phyloP scores from a whole-genome alignment of 2,329 filamentous ascomycete genomes.

The Claviceps sp. region DNA sequence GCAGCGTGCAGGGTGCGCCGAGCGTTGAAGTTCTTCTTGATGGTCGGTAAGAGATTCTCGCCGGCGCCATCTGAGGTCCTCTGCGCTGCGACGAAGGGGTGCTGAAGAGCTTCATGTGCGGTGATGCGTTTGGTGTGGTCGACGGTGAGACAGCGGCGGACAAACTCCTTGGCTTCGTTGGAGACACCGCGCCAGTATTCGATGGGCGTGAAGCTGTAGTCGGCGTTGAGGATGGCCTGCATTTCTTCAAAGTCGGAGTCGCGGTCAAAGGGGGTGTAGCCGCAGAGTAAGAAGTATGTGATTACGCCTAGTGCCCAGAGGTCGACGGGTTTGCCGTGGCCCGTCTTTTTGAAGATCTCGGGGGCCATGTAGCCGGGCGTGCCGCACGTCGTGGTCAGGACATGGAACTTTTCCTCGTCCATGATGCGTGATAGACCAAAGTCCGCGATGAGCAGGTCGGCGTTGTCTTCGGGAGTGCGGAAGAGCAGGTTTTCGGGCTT shows the following conservation, averaged over 20 bases:
- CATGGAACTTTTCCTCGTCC: conserved; percentile 98
- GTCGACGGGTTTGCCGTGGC: conserved; percentile 95
- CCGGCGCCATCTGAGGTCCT: conserved; percentile 33
- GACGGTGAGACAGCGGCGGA: conserved; percentile 80
- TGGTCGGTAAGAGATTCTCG: conserved; percentile 51
- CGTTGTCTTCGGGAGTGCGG: conserved; percentile 93
- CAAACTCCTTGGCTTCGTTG: conserved; percentile 76
- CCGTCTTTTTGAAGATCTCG: conserved; percentile 97
- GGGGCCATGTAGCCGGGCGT: conserved; percentile 99
- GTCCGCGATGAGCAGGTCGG: conserved; percentile 90
- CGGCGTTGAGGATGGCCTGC: conserved; percentile 93
- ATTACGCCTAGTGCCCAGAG: conserved; percentile 98
- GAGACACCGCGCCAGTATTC: conserved; percentile 97
- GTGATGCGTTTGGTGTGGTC: conserved; percentile 82
- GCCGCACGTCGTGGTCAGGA: conserved; percentile 92
- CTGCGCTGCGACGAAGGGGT: conserved; percentile 48
- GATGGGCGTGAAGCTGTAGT: conserved; percentile 86
- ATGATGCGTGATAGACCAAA: conserved; percentile 94
- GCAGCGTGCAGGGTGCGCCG: conserved; percentile 54
- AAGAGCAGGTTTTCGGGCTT: conserved; percentile 97
- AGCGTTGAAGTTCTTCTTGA: conserved; percentile 65
- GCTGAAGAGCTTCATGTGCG: conserved; percentile 62
- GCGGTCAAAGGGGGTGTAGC: conserved; percentile 95
- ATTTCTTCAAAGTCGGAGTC: conserved; percentile 98
- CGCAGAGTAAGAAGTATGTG: conserved; percentile 95